These are phyloP conservation scores for Chrysanthemum seticuspe DNA, from an alignment of 129 eudicot species.

Conservation along the genomic window DNA sequence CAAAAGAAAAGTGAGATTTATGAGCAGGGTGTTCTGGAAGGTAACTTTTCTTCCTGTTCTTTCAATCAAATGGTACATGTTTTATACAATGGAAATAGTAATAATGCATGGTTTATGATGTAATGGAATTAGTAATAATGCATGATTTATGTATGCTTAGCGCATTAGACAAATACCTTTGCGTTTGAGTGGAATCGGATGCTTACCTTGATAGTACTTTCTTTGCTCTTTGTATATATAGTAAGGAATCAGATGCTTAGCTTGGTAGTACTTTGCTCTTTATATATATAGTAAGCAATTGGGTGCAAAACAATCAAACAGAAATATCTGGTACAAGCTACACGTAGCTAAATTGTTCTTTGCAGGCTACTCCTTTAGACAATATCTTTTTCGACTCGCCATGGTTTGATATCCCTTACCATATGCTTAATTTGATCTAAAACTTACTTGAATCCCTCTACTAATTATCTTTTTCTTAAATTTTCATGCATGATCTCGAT, in stretches of 20 bases:
- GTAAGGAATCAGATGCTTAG: too few relatives aligned
- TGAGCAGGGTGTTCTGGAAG: not conserved
- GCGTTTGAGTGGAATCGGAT: too few relatives aligned
- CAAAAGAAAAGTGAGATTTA: not conserved
- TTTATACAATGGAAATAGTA: too few relatives aligned
- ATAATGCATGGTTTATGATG: not conserved
- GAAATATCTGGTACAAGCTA: too few relatives aligned
- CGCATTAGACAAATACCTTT: not conserved
- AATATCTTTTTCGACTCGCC: too few relatives aligned
- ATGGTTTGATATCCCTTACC: not conserved
- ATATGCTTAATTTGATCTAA: not conserved
- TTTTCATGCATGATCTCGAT: not conserved
- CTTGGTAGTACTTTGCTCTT: too few relatives aligned
- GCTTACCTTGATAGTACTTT: too few relatives aligned
- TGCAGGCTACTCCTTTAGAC: too few relatives aligned
- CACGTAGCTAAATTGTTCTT: too few relatives aligned
- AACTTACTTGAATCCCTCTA: not conserved
- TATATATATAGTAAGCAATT: too few relatives aligned
- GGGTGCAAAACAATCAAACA: too few relatives aligned
- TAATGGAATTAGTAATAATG: not conserved
- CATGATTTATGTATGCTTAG: not conserved
- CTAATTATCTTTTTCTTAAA: not conserved
- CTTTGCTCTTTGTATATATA: too few relatives aligned
- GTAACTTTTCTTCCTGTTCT: not conserved
- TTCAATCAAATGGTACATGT: not conserved